A percentile compares a stretch with the other conserved stretches of the same genome.
These are phyloP conservation scores for Rhodotorula mucilaginosa DNA, from an alignment of 1,284 basidiomycete species.

Conservation along the genomic window DNA sequence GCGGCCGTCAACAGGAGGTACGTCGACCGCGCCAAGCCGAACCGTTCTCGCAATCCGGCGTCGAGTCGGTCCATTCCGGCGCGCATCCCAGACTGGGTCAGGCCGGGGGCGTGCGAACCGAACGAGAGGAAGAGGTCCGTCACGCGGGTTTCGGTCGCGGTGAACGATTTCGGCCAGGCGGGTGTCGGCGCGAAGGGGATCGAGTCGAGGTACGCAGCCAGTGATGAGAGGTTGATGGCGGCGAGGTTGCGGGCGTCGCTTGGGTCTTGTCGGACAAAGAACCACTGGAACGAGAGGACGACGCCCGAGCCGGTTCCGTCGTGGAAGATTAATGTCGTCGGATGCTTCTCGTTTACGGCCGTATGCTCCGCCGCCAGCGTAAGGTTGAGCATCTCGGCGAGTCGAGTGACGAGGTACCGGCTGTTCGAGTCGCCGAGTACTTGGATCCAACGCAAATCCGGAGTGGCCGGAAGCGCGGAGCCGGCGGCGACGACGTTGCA, in stretches of 20 bases:
- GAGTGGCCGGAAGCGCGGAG: neutral
- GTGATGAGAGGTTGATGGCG: neutral
- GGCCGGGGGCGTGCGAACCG: neutral
- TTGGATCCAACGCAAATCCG: neutral
- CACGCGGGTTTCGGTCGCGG: neutral
- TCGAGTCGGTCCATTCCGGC: neutral
- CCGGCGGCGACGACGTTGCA: neutral
- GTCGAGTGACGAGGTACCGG: neutral
- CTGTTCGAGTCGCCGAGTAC: constrained; percentile 2
- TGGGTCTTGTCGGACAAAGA: neutral
- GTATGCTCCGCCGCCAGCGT: neutral
- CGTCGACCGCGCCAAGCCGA: neutral
- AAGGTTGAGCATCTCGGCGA: neutral
- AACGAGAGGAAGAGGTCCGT: neutral
- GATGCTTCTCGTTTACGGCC: neutral
- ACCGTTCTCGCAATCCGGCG: neutral
- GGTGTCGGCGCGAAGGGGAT: neutral
- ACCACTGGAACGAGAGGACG: neutral
- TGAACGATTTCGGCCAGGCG: neutral
- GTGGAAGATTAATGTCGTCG: neutral
- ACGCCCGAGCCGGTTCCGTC: neutral
- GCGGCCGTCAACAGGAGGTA: neutral
- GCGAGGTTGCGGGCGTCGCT: neutral
- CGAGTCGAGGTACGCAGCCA: neutral
- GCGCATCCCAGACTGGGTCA: neutral